Evolutionary conservation across 306 rosid species (phyloP).

Genomic region (Sphenostylis stenocarpa): DNA sequence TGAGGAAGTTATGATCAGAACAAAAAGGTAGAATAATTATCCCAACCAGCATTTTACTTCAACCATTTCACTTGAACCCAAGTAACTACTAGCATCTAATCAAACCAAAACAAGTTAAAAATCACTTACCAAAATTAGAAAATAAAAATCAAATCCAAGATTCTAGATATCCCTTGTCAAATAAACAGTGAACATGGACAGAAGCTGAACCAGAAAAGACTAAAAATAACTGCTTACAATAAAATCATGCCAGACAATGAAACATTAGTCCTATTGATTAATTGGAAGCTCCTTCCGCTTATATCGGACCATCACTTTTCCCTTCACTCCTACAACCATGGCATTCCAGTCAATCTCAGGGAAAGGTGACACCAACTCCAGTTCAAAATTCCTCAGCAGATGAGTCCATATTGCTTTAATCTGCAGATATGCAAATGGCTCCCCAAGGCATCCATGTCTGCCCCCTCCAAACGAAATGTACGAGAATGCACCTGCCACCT

Average conservation of each 20-base stretch:
- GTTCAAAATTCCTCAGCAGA: constrained; percentile 89
- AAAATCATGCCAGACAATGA: constrained; percentile 4
- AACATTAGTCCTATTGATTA: constrained; percentile 31
- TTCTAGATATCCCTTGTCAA: constrained; percentile 30
- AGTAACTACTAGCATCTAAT: not conserved
- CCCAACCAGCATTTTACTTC: not conserved
- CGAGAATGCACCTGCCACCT: constrained; percentile 85
- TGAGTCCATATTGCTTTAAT: constrained; percentile 95
- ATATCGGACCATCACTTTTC: constrained; percentile 90
- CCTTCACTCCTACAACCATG: constrained; percentile 98
- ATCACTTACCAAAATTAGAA: constrained; percentile 9
- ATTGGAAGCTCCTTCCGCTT: constrained; percentile 70
- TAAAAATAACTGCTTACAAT: constrained; percentile 18
- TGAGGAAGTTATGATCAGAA: not conserved
- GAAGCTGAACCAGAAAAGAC: constrained; percentile 22
- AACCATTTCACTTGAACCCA: constrained; percentile 24
- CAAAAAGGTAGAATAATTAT: not conserved
- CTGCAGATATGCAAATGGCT: constrained; percentile 95
- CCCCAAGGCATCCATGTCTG: constrained; percentile 97
- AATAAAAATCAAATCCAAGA: constrained; percentile 25
- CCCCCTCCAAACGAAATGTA: constrained; percentile 97
- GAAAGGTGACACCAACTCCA: constrained; percentile 83
- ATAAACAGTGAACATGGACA: constrained; percentile 12
- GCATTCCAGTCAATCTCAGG: constrained; percentile 99
- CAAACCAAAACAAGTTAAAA: not conserved